Percentiles rank a stretch among this genome's conserved stretches.
These are phyloP conservation scores for Ceratobasidium sp. DNA, from an alignment of 1,284 basidiomycete genomes.

Conservation along the genomic window DNA sequence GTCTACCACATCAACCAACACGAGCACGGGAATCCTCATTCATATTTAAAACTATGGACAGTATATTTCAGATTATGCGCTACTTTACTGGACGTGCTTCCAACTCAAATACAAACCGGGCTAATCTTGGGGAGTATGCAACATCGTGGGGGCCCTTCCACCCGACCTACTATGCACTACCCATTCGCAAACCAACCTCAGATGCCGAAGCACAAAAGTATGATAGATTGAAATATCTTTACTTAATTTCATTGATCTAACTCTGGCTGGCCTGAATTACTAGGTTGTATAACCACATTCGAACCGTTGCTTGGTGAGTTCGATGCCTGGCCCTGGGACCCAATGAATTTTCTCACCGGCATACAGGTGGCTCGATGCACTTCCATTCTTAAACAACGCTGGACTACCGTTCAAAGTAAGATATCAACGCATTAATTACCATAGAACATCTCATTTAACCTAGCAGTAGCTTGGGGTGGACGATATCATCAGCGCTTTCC, in stretches of 20 bases:
- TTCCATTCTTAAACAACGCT: constrained; percentile 48
- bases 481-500: constrained; percentile 51
- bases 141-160: constrained; percentile 48
- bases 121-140: constrained; percentile 43
- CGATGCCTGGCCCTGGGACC: not conserved
- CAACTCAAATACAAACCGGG: constrained; percentile 18
- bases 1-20: not conserved
- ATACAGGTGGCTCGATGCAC: constrained; percentile 49
- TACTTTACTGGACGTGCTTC: constrained; percentile 42
- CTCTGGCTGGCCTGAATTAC: not conserved
- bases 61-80: constrained; percentile 12
- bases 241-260: not conserved
- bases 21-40: too few relatives aligned
- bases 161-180: constrained; percentile 47
- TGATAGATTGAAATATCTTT: not conserved
- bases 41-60: not conserved
- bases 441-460: not conserved
- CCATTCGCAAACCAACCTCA: constrained; percentile 47
- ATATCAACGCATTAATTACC: not conserved
- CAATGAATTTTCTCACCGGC: not conserved
- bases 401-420: constrained; percentile 48
- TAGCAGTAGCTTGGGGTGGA: constrained; percentile 47
- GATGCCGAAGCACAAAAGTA: constrained; percentile 53
- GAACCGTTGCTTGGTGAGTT: constrained; percentile 51
- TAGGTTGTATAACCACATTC: constrained; percentile 55